A percentile compares a stretch with the other conserved stretches of the same genome.
phyloP scores from a whole-genome alignment of 768 basidiomycete species.

The Termitomyces titanicus region DNA sequence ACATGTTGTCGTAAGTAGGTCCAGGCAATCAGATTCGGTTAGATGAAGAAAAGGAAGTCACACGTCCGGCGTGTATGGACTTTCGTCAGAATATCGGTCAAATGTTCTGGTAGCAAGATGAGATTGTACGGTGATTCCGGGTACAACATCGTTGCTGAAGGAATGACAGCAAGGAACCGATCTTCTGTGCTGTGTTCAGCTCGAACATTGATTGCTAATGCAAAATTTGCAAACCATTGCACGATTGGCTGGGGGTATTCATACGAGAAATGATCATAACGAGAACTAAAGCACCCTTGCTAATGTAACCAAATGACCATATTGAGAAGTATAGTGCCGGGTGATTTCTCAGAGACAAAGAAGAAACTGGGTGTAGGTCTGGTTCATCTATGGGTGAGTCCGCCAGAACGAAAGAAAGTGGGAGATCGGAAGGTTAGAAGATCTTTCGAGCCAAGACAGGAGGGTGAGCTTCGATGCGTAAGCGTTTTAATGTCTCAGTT shows the following conservation, averaged over 20 bases:
- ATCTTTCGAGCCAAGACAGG: background rate
- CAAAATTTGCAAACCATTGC: background rate
- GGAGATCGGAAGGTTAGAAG: background rate
- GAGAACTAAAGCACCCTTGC: background rate
- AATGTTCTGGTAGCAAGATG: background rate
- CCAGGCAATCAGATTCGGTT: no score
- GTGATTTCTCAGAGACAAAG: slow-evolving; percentile 4
- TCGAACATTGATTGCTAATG: background rate
- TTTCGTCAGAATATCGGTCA: slow-evolving; percentile 2
- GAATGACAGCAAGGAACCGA: slow-evolving; percentile 3
- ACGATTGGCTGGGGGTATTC: background rate
- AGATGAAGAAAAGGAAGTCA: no score
- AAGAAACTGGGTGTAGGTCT: background rate
- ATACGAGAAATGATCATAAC: background rate
- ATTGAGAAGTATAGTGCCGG: slow-evolving; percentile 1
- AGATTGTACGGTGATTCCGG: background rate
- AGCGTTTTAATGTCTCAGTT: background rate
- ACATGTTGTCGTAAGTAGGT: no score
- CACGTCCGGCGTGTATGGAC: no score
- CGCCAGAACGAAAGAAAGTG: background rate
- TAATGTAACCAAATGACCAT: background rate
- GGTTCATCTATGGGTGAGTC: background rate
- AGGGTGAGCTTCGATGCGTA: background rate
- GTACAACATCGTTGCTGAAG: background rate
- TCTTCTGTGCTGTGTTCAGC: background rate